Evolutionary conservation across 192 early-diverging fungal genomes (phyloP).

Genomic region (Backusella tarrabulga): DNA sequence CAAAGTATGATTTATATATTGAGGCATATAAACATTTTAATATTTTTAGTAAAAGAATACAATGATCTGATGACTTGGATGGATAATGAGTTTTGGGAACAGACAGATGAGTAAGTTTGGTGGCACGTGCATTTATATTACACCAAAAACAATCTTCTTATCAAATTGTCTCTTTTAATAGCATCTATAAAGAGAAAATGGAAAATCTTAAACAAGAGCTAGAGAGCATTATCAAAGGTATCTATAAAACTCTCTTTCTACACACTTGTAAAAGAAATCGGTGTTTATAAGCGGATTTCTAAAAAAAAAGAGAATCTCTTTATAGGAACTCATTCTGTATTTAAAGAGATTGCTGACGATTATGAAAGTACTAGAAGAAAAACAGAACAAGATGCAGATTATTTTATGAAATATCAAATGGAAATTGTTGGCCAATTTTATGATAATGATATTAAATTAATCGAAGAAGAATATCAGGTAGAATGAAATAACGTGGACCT

Average conservation of each 20-base stretch:
- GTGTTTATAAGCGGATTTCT: constrained; percentile 1
- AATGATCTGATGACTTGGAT: constrained; percentile 24
- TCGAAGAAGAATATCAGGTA: constrained; percentile 32
- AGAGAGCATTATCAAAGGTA: constrained; percentile 31
- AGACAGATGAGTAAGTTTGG: constrained; percentile 21
- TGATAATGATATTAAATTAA: constrained; percentile 13
- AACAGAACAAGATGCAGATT: constrained; percentile 19
- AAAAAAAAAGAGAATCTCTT: neutral
- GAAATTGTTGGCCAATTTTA: constrained; percentile 16
- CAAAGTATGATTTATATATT: no score
- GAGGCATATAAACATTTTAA: neutral
- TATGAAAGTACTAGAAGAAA: constrained; percentile 19
- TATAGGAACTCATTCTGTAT: constrained; percentile 29
- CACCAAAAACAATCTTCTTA: neutral
- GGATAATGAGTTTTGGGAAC: constrained; percentile 29
- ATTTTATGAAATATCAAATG: constrained; percentile 24
- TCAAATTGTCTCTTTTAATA: neutral
- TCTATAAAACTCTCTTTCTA: neutral
- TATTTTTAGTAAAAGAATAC: constrained; percentile 8
- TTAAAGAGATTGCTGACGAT: constrained; percentile 18
- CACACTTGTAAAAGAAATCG: neutral
- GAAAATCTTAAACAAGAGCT: constrained; percentile 24
- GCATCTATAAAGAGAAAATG: constrained; percentile 31
- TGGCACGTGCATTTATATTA: neutral
- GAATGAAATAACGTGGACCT: no score